Conservation (phyloP, 495 filamentous ascomycete species). For the Tuber calosporum region DNA sequence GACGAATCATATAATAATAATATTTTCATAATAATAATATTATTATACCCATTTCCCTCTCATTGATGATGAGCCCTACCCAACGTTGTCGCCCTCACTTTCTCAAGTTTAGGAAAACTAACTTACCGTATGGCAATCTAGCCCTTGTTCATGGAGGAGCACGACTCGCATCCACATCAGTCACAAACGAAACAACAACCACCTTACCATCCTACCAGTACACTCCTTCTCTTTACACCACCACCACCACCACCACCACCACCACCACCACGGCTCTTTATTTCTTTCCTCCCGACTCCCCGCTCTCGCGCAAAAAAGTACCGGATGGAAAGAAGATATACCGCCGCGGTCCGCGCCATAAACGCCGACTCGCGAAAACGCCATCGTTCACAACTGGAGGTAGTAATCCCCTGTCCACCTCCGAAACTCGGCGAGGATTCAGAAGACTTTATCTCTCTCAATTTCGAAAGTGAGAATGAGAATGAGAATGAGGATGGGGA, state of each 20-base stretch:
- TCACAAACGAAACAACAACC: not conserved
- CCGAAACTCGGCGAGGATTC: not conserved
- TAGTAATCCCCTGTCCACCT: not conserved
- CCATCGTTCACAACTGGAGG: not conserved
- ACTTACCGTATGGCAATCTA: not conserved
- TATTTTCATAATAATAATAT: too few relatives aligned
- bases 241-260: not conserved
- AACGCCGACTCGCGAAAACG: slow-evolving; percentile 1
- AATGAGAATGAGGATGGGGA: slow-evolving; percentile 4
- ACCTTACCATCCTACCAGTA: not conserved
- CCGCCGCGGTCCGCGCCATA: not conserved
- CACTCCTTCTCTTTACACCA: too few relatives aligned
- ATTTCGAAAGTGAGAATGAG: slow-evolving; percentile 23
- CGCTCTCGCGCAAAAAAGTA: not conserved
- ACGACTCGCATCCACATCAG: not conserved
- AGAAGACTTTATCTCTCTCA: slow-evolving; percentile 32
- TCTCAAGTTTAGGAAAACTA: too few relatives aligned
- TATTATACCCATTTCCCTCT: not conserved
- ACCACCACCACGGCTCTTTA: not conserved
- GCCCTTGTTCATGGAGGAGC: not conserved
- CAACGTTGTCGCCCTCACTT: not conserved
- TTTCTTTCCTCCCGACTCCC: not conserved
- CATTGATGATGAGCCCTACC: not conserved
- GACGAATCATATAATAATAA: too few relatives aligned
- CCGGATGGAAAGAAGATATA: not conserved